Conservation (phyloP, 495 filamentous ascomycete genomes). For the Hypoxylon intermedium region DNA sequence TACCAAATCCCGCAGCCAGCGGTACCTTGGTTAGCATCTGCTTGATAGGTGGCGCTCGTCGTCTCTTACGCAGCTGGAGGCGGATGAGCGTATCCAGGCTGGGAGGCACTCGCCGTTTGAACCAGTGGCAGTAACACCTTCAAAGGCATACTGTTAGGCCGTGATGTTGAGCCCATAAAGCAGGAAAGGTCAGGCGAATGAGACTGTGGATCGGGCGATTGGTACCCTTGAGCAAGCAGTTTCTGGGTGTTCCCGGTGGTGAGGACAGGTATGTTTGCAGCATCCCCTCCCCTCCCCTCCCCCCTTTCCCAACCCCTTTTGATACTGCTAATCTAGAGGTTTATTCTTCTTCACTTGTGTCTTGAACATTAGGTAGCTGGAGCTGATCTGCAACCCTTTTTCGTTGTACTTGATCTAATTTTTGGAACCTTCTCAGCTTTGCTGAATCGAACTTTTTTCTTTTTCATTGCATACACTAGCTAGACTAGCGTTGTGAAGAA, state of each 20-base stretch:
- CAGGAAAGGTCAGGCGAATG: conserved; percentile 22
- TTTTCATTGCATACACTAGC: conserved; percentile 22
- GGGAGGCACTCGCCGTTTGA: neutral
- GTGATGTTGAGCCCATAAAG: neutral
- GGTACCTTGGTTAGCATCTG: neutral
- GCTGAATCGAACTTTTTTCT: conserved; percentile 12
- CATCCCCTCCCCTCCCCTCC: neutral
- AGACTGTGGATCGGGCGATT: neutral
- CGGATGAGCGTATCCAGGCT: neutral
- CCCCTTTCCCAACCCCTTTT: neutral
- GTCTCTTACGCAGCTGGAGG: neutral
- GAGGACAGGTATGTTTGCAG: neutral
- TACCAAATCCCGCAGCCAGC: neutral
- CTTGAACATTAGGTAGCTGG: neutral
- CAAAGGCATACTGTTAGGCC: neutral
- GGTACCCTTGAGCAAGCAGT: conserved; percentile 8
- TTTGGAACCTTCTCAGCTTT: conserved; percentile 22
- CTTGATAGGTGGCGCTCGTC: neutral
- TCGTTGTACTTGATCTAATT: neutral
- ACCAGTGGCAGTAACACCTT: neutral
- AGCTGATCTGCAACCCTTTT: neutral
- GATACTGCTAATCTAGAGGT: neutral
- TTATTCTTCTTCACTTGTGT: neutral
- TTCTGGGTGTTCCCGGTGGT: conserved; percentile 7
- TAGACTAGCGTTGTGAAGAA: conserved; percentile 21